phyloP scores from a whole-genome alignment of 1,284 basidiomycete genomes.

The Malassezia dermatis region DNA sequence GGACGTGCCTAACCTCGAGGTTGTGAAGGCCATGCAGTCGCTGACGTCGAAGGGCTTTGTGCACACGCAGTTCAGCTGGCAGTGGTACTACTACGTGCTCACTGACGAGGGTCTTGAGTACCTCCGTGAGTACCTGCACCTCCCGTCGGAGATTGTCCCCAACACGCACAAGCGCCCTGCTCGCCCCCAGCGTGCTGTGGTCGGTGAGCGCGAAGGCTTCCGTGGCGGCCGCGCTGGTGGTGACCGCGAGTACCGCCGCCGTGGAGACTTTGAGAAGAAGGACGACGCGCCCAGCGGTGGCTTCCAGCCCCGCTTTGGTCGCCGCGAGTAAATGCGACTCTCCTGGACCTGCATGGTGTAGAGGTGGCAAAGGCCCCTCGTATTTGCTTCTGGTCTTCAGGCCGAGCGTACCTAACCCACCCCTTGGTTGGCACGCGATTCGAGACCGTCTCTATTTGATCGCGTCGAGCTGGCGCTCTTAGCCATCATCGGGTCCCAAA shows the following conservation, averaged over 20 bases:
- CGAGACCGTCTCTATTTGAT: not conserved
- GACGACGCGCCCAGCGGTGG: slow-evolving; percentile 41
- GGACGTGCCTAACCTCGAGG: slow-evolving; percentile 90
- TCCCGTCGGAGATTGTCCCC: slow-evolving; percentile 48
- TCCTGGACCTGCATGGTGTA: slow-evolving; percentile 1
- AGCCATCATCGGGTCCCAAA: slow-evolving; percentile 16
- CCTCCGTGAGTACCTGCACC: slow-evolving; percentile 48
- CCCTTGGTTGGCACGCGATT: slow-evolving; percentile 18
- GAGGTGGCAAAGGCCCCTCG: not conserved
- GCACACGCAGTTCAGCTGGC: slow-evolving; percentile 70
- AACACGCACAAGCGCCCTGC: slow-evolving; percentile 47
- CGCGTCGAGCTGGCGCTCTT: slow-evolving; percentile 22
- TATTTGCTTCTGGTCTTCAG: not conserved
- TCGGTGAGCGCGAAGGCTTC: slow-evolving; percentile 37
- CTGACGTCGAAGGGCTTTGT: slow-evolving; percentile 89
- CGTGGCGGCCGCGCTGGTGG: slow-evolving; percentile 42
- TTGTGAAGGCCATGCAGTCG: slow-evolving; percentile 98
- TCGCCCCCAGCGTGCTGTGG: slow-evolving; percentile 38
- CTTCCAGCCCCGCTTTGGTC: slow-evolving; percentile 47
- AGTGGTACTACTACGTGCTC: slow-evolving; percentile 50
- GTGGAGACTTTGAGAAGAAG: slow-evolving; percentile 42
- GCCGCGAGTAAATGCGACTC: slow-evolving; percentile 31
- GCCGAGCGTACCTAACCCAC: not conserved
- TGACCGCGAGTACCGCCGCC: slow-evolving; percentile 46
- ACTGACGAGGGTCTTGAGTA: slow-evolving; percentile 48